Evolutionary conservation across 164 flowering plant species (phyloP).

Genomic region (Houttuynia cordata): DNA sequence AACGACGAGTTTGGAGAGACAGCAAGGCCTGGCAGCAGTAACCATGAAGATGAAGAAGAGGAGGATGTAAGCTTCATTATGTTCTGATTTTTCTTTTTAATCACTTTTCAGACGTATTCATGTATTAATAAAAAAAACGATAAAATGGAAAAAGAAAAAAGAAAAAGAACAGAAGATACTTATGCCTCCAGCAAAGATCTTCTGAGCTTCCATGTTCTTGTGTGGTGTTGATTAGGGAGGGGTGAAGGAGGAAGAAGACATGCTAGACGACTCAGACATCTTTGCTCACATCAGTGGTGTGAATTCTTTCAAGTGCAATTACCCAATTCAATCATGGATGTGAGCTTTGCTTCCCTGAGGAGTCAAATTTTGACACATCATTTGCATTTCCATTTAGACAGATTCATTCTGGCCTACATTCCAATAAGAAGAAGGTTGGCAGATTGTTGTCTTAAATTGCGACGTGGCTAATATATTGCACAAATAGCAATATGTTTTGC

Average conservation of each 20-base stretch:
- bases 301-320: conserved; percentile 82
- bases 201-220: neutral
- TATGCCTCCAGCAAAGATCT: neutral
- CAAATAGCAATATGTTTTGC: neutral
- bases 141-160: too few relatives aligned
- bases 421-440: neutral
- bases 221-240: conserved; percentile 20
- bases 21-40: conserved; percentile 25
- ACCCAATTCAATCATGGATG: conserved; percentile 81
- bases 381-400: neutral
- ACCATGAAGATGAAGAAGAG: conserved; percentile 51
- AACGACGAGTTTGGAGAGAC: conserved; percentile 72
- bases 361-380: neutral
- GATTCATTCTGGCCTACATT: neutral
- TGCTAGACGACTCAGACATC: conserved; percentile 75
- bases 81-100: neutral
- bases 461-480: neutral
- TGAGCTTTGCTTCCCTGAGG: conserved; percentile 15
- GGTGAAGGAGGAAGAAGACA: conserved; percentile 60
- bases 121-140: too few relatives aligned
- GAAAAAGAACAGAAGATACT: too few relatives aligned
- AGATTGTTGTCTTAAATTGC: neutral
- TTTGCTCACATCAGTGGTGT: conserved; percentile 86
- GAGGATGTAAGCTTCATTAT: conserved; percentile 38
- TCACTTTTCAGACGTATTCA: too few relatives aligned